Percentiles rank a stretch among this genome's conserved stretches.
phyloP scores from a whole-genome alignment of 2,329 filamentous ascomycete genomes.

The Sarocladium brachiariae region DNA sequence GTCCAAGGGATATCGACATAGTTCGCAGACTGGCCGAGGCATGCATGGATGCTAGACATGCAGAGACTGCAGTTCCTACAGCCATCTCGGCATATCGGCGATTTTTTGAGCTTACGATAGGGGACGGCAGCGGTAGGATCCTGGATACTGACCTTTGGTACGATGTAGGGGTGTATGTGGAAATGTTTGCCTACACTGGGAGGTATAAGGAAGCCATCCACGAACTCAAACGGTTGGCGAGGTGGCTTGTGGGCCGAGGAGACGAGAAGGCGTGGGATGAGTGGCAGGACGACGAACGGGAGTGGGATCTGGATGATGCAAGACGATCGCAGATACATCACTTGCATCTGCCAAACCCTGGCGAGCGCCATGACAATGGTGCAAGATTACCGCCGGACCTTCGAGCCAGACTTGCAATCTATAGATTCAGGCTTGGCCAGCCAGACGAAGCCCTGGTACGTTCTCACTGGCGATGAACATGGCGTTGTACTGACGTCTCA shows the following conservation, averaged over 20 bases:
- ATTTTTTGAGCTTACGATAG: slow-evolving; percentile 37
- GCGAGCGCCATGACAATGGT: neutral
- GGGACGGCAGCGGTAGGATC: slow-evolving; percentile 22
- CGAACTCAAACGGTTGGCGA: slow-evolving; percentile 63
- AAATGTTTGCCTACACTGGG: slow-evolving; percentile 63
- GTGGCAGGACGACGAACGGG: slow-evolving; percentile 67
- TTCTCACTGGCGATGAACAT: slow-evolving; percentile 10
- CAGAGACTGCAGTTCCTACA: slow-evolving; percentile 27
- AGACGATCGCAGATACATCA: slow-evolving; percentile 43
- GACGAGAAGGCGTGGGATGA: slow-evolving; percentile 73
- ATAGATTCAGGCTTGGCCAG: slow-evolving; percentile 65
- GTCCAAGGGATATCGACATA: slow-evolving; percentile 46
- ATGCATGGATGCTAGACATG: slow-evolving; percentile 44
- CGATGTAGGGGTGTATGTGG: slow-evolving; percentile 77
- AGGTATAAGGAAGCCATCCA: slow-evolving; percentile 59
- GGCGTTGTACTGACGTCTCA: neutral
- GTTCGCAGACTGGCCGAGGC: slow-evolving; percentile 51
- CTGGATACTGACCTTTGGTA: slow-evolving; percentile 57
- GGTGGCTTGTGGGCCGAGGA: slow-evolving; percentile 75
- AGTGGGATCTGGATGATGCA: slow-evolving; percentile 73
- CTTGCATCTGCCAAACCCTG: neutral
- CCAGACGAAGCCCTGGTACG: slow-evolving; percentile 68
- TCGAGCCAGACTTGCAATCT: slow-evolving; percentile 75
- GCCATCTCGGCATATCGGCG: slow-evolving; percentile 43
- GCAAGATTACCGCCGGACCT: slow-evolving; percentile 65